A percentile compares a stretch with the other conserved stretches of the same genome.
Conservation (phyloP, 768 basidiomycete genomes). For the Tulasnella sp. region DNA sequence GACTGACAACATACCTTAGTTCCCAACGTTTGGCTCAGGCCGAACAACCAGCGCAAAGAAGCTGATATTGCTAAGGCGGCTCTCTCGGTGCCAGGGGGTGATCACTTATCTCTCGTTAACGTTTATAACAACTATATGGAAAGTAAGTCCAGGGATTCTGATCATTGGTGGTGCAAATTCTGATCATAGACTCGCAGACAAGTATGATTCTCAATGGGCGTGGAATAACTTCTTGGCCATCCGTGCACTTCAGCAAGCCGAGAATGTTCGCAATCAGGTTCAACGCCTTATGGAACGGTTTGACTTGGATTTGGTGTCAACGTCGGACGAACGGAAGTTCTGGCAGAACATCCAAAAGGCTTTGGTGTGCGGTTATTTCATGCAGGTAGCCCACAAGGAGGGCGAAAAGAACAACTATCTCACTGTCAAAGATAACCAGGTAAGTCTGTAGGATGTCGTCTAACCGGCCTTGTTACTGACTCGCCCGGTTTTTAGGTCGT, state of each 20-base stretch:
- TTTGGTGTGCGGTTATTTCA: slow-evolving; percentile 91
- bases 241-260: slow-evolving; percentile 81
- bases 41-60: slow-evolving; percentile 79
- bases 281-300: slow-evolving; percentile 87
- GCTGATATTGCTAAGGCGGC: slow-evolving; percentile 89
- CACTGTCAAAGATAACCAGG: slow-evolving; percentile 95
- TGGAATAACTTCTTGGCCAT: slow-evolving; percentile 85
- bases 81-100: slow-evolving; percentile 90
- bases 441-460: slow-evolving; percentile 37
- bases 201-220: slow-evolving; percentile 79
- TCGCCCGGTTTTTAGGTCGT: slow-evolving; percentile 50
- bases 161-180: not conserved
- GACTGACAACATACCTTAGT: slow-evolving; percentile 45
- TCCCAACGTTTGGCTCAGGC: slow-evolving; percentile 92
- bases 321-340: slow-evolving; percentile 65
- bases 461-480: slow-evolving; percentile 31
- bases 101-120: slow-evolving; percentile 91
- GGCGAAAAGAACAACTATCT: slow-evolving; percentile 83
- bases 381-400: slow-evolving; percentile 96
- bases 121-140: slow-evolving; percentile 89
- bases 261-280: slow-evolving; percentile 88
- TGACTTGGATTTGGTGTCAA: slow-evolving; percentile 71
- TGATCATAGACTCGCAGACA: slow-evolving; percentile 47
- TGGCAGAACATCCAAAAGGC: slow-evolving; percentile 74
- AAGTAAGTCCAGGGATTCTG: slow-evolving; percentile 49